phyloP scores from a whole-genome alignment of 2,329 filamentous ascomycete species.

The Zarea fungicola region DNA sequence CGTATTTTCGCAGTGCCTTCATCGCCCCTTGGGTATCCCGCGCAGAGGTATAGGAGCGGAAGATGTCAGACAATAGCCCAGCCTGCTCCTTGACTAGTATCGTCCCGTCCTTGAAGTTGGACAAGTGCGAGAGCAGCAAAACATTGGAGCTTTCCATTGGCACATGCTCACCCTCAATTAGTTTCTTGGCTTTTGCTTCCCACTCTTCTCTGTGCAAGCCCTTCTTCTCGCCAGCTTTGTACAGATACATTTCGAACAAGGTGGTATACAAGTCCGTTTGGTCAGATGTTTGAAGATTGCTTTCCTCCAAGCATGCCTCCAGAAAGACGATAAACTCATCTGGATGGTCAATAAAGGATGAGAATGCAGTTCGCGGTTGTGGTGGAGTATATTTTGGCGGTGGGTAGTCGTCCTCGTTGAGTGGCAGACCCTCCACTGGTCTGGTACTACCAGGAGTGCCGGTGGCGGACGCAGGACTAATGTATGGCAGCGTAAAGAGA shows the following conservation, averaged over 20 bases:
- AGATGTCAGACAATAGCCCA: slow-evolving; percentile 88
- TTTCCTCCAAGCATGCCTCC: slow-evolving; percentile 75
- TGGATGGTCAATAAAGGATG: slow-evolving; percentile 90
- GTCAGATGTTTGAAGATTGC: slow-evolving; percentile 66
- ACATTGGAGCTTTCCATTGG: slow-evolving; percentile 95
- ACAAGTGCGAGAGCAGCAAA: slow-evolving; percentile 83
- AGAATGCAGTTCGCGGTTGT: slow-evolving; percentile 84
- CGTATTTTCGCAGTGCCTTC: slow-evolving; percentile 85
- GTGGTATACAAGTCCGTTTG: slow-evolving; percentile 88
- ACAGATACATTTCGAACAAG: slow-evolving; percentile 95
- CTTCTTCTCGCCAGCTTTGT: slow-evolving; percentile 74
- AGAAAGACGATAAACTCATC: slow-evolving; percentile 89
- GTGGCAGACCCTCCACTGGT: slow-evolving; percentile 43
- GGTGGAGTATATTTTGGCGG: slow-evolving; percentile 67
- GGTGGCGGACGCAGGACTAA: slow-evolving; percentile 55
- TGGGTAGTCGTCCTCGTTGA: slow-evolving; percentile 42
- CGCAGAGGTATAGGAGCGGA: slow-evolving; percentile 88
- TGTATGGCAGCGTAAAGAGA: slow-evolving; percentile 78
- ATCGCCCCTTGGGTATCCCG: slow-evolving; percentile 90
- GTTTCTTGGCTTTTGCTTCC: slow-evolving; percentile 83
- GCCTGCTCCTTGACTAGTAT: slow-evolving; percentile 92
- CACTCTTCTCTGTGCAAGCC: slow-evolving; percentile 66
- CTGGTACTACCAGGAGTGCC: slow-evolving; percentile 44
- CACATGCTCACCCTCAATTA: slow-evolving; percentile 75
- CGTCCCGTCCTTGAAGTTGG: slow-evolving; percentile 84